Conservation (phyloP, 176 grass and related monocot species). For the Elaeis guineensis region DNA sequence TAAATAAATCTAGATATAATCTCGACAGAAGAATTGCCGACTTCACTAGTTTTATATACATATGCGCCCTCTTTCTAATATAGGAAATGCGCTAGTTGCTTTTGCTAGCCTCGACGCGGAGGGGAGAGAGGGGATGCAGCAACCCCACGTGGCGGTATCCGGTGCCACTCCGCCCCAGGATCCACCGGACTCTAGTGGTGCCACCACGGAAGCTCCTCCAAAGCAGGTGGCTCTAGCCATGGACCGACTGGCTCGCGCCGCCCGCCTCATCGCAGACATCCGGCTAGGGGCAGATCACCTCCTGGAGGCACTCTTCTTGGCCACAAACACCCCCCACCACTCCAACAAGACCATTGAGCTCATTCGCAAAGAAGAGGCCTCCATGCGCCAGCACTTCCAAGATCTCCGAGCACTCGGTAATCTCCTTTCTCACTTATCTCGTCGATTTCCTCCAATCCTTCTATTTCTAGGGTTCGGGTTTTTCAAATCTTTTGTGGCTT, state of each 20-base stretch:
- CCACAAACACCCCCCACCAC: slow-evolving; percentile 33
- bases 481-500: too few species aligned
- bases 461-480: slow-evolving; percentile 1
- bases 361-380: slow-evolving; percentile 43
- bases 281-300: slow-evolving; percentile 77
- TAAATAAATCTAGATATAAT: too few species aligned
- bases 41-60: too few species aligned
- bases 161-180: not conserved
- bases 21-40: too few species aligned
- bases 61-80: too few species aligned
- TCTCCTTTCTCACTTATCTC: not conserved
- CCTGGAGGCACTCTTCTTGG: slow-evolving; percentile 71
- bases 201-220: slow-evolving; percentile 57
- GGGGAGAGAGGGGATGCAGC: not conserved
- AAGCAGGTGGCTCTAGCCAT: slow-evolving; percentile 97
- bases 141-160: not conserved
- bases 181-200: slow-evolving; percentile 5
- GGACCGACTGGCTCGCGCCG: slow-evolving; percentile 65
- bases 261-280: slow-evolving; percentile 82
- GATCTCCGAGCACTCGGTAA: slow-evolving; percentile 84
- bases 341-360: slow-evolving; percentile 25
- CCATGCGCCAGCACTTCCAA: slow-evolving; percentile 76
- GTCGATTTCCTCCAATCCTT: slow-evolving; percentile 4
- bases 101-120: too few species aligned
- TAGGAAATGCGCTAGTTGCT: too few species aligned